Percentiles rank a stretch among this genome's conserved stretches.
phyloP scores from a whole-genome alignment of 78 protist species.

The Planoprotostelium fungivorum region DNA sequence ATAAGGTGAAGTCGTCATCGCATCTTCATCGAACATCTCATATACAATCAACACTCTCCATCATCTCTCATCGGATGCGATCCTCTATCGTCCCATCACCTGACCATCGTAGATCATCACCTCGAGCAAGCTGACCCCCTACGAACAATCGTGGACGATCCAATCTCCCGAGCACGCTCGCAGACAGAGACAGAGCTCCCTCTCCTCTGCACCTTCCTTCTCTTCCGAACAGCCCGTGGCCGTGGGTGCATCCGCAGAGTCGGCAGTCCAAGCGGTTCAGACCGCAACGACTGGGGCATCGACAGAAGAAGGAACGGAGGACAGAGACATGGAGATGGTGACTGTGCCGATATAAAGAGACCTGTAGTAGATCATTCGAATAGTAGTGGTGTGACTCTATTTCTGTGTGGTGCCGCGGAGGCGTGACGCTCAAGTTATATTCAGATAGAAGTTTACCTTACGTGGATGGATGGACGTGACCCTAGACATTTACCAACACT shows the following conservation, averaged over 20 bases:
- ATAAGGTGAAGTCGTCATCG: background rate
- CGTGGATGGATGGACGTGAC: background rate
- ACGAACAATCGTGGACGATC: background rate
- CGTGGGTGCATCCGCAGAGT: background rate
- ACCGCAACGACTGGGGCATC: background rate
- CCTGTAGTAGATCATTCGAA: too few relatives aligned
- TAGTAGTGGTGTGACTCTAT: too few relatives aligned
- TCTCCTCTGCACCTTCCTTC: background rate
- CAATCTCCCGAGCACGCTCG: background rate
- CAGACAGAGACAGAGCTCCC: too few relatives aligned
- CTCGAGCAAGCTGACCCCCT: background rate
- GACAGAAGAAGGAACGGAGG: background rate
- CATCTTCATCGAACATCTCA: too few relatives aligned
- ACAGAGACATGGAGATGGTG: background rate
- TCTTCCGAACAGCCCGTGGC: background rate
- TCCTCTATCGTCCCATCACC: background rate
- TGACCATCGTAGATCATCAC: background rate
- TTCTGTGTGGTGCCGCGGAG: background rate
- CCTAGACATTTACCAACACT: background rate
- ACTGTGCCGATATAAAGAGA: background rate
- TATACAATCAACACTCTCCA: background rate
- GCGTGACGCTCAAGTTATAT: background rate
- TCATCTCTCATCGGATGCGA: background rate
- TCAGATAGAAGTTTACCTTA: background rate
- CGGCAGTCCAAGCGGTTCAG: too few relatives aligned